Conservation (phyloP, 495 filamentous ascomycete species). For the Zalerion maritima region DNA sequence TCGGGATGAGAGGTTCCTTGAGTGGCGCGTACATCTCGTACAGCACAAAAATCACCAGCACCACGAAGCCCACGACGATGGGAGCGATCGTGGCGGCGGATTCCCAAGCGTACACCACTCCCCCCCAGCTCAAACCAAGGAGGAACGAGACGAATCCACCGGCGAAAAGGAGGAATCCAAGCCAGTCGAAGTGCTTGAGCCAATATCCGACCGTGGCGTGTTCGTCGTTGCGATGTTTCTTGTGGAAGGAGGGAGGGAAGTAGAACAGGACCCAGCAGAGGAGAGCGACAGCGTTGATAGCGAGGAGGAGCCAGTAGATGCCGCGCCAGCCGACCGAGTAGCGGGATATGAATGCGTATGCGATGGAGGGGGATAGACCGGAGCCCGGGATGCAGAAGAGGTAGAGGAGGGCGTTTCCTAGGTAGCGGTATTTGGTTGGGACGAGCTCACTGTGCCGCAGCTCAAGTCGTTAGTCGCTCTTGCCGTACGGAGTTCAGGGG, state of each 20-base stretch:
- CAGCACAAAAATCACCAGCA: conserved; percentile 21
- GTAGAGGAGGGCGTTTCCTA: conserved; percentile 4
- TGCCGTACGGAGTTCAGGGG: conserved; percentile 3
- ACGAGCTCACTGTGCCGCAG: conserved; percentile 1
- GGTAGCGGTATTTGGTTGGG: conserved; percentile 4
- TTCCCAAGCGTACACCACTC: conserved; percentile 25
- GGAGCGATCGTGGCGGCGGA: conserved; percentile 23
- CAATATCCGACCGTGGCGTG: no score
- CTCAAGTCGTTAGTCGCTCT: background rate
- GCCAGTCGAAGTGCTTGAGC: conserved; percentile 23
- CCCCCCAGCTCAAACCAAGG: conserved; percentile 24
- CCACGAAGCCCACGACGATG: conserved; percentile 24
- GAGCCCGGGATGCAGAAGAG: conserved; percentile 14
- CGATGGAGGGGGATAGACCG: conserved; percentile 10
- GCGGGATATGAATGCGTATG: conserved; percentile 12
- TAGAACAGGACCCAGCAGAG: conserved; percentile 16
- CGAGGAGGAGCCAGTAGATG: conserved; percentile 21
- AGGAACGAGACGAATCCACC: conserved; percentile 20
- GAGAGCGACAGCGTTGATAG: conserved; percentile 12
- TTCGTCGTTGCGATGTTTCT: conserved; percentile 9
- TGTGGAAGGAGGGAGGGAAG: conserved; percentile 13
- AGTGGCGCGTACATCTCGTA: conserved; percentile 13
- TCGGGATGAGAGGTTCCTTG: conserved; percentile 15
- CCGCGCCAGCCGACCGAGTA: conserved; percentile 18
- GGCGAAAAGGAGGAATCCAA: conserved; percentile 19